Conservation (phyloP, 2,329 filamentous ascomycete species). For the Beauveria rudraprayagi region DNA sequence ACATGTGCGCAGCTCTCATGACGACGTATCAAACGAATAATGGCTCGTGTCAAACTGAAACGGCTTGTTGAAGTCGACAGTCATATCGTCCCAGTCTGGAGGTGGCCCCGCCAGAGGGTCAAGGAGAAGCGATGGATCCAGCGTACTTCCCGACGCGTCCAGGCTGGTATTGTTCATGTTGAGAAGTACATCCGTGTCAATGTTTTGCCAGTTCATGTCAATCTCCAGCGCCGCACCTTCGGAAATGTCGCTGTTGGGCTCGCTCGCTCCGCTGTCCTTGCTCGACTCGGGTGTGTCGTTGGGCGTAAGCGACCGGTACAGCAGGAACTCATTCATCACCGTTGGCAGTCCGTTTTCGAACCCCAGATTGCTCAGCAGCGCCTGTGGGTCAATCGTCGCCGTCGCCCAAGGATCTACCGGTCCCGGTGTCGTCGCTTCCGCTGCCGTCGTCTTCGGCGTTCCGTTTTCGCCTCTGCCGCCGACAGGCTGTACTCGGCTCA, state of each 20-base stretch:
- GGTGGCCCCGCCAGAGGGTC: conserved; percentile 17
- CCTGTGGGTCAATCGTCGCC: conserved; percentile 45
- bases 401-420: conserved; percentile 26
- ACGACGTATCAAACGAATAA: conserved; percentile 25
- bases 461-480: conserved; percentile 22
- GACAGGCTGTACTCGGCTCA: conserved; percentile 27
- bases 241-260: conserved; percentile 54
- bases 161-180: conserved; percentile 33
- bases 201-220: conserved; percentile 40
- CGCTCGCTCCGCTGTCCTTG: conserved; percentile 51
- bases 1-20: neutral
- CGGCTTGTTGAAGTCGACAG: conserved; percentile 43
- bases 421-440: conserved; percentile 11
- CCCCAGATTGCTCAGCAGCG: conserved; percentile 26
- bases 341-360: conserved; percentile 30
- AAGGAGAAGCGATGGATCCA: conserved; percentile 24
- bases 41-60: conserved; percentile 41
- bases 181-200: conserved; percentile 38
- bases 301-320: conserved; percentile 49
- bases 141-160: conserved; percentile 9
- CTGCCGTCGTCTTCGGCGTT: conserved; percentile 20
- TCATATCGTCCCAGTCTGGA: conserved; percentile 42
- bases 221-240: conserved; percentile 48
- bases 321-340: conserved; percentile 43
- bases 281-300: conserved; percentile 58